Conservation (phyloP, 2,329 filamentous ascomycete species). For the Colletotrichum gigasporum region DNA sequence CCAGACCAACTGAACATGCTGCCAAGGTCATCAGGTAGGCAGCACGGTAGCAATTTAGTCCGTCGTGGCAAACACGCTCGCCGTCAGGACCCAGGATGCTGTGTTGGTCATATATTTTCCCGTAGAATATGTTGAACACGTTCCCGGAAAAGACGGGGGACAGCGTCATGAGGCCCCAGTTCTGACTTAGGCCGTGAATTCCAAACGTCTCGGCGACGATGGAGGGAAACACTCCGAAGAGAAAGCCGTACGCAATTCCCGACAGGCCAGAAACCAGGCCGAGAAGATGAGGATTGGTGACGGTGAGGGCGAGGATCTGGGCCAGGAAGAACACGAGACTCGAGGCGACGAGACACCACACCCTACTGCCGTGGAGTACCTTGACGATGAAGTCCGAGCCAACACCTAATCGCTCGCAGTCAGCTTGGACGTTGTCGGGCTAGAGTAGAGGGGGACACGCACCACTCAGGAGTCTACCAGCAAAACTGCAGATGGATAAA, state of each 20-base stretch:
- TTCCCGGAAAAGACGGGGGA: slow-evolving; percentile 89
- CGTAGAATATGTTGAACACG: slow-evolving; percentile 92
- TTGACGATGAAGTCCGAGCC: slow-evolving; percentile 93
- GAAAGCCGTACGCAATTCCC: slow-evolving; percentile 89
- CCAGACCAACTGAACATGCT: slow-evolving; percentile 75
- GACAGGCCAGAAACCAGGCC: slow-evolving; percentile 83
- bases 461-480: slow-evolving; percentile 82
- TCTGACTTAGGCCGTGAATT: slow-evolving; percentile 87
- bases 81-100: slow-evolving; percentile 74
- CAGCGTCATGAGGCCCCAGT: slow-evolving; percentile 96
- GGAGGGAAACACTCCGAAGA: slow-evolving; percentile 94
- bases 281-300: slow-evolving; percentile 81
- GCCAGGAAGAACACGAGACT: slow-evolving; percentile 81
- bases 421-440: background rate
- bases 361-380: slow-evolving; percentile 79
- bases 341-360: slow-evolving; percentile 89
- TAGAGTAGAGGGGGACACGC: slow-evolving; percentile 40
- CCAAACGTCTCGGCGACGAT: slow-evolving; percentile 92
- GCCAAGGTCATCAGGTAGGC: slow-evolving; percentile 84
- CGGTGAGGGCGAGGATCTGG: slow-evolving; percentile 78
- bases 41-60: slow-evolving; percentile 80
- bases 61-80: slow-evolving; percentile 79
- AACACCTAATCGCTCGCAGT: slow-evolving; percentile 64
- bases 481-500: slow-evolving; percentile 87
- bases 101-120: slow-evolving; percentile 82